A percentile compares a stretch with the other conserved stretches of the same genome.
Evolutionary conservation across 305 asterid species (phyloP).

Genomic region (Striga hermonthica): DNA sequence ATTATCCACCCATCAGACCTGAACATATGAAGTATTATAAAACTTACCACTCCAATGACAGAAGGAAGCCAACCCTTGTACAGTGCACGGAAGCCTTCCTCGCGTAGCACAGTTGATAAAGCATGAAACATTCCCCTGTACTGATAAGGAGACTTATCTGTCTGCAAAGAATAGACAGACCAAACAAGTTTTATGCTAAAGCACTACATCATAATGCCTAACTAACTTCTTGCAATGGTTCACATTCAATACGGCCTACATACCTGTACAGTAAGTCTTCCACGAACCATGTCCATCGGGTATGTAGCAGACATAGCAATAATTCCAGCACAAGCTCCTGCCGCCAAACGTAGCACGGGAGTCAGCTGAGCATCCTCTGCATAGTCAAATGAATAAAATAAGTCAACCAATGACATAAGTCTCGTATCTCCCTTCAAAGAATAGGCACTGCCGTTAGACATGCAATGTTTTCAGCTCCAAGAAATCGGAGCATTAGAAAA

Average conservation of each 20-base stretch:
- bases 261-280: constrained; percentile 96
- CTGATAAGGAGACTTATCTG: constrained; percentile 80
- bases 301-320: constrained; percentile 99
- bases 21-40: too few species aligned
- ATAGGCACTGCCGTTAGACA: constrained; percentile 9
- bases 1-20: constrained; percentile 23
- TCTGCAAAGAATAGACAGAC: constrained; percentile 48
- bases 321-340: constrained; percentile 99
- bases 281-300: constrained; percentile 99
- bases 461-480: constrained; percentile 1
- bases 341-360: constrained; percentile 89
- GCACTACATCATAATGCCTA: constrained; percentile 18
- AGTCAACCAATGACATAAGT: constrained; percentile 13
- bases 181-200: constrained; percentile 18
- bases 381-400: constrained; percentile 26
- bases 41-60: constrained; percentile 96
- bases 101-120: constrained; percentile 89
- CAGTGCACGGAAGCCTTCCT: constrained; percentile 98
- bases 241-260: constrained; percentile 26
- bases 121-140: constrained; percentile 97
- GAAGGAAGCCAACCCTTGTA: constrained; percentile 99
- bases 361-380: constrained; percentile 91
- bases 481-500: background rate
- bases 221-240: constrained; percentile 22
- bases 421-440: constrained; percentile 23